Evolutionary conservation across 2,329 filamentous ascomycete genomes (phyloP).

Genomic region (Colletotrichum sp.): DNA sequence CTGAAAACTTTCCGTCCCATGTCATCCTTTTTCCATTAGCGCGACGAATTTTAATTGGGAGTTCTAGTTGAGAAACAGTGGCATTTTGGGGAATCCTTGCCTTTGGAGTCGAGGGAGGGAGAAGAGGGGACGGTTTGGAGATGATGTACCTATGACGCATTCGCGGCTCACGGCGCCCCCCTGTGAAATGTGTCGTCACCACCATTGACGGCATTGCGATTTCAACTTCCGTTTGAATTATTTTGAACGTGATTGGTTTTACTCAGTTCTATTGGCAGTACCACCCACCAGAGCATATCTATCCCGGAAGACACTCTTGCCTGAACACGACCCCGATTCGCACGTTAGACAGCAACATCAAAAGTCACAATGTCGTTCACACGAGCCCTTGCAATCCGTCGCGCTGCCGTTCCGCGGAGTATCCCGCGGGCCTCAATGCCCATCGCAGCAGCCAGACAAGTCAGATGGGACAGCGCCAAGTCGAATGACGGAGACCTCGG

Average conservation of each 20-base stretch:
- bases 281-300: not conserved
- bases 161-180: not conserved
- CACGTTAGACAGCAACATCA: not conserved
- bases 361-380: not conserved
- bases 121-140: not conserved
- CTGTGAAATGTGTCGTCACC: not conserved
- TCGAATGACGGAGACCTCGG: slow-evolving; percentile 16
- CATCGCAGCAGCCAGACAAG: not conserved
- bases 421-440: not conserved
- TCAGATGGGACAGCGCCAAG: not conserved
- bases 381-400: not conserved
- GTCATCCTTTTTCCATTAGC: not conserved
- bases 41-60: fast-evolving
- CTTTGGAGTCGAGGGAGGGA: not conserved
- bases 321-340: fast-evolving
- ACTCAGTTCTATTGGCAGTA: fast-evolving
- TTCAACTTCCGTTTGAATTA: not conserved
- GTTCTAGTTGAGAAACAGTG: not conserved
- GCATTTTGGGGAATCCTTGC: not conserved
- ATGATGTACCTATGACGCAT: not conserved
- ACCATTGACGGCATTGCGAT: not conserved
- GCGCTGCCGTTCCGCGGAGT: not conserved
- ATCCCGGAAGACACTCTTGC: fast-evolving
- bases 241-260: not conserved
- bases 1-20: not conserved